These are phyloP conservation scores for Sporothrix dimorphospora DNA, from an alignment of 2,329 filamentous ascomycete genomes.

Conservation along the genomic window DNA sequence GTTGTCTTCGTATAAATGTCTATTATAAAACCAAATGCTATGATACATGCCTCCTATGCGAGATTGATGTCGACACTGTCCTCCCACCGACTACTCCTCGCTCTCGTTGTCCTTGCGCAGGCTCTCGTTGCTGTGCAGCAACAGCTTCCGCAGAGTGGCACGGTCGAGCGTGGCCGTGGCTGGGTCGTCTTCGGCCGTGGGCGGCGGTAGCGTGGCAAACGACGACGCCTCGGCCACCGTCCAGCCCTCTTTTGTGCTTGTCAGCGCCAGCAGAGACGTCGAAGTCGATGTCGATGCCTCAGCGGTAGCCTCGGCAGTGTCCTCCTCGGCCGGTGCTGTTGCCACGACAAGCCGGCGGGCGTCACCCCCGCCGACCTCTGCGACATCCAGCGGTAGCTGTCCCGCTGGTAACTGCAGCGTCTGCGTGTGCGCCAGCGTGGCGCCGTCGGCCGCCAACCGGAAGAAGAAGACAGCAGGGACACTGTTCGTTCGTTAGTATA, in stretches of 20 bases:
- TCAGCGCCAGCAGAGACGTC: slow-evolving; percentile 36
- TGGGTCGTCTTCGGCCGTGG: slow-evolving; percentile 31
- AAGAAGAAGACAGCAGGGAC: slow-evolving; percentile 69
- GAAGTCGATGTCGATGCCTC: slow-evolving; percentile 24
- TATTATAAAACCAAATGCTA: neutral
- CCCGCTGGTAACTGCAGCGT: slow-evolving; percentile 60
- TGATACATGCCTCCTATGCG: neutral
- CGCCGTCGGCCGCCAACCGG: slow-evolving; percentile 51
- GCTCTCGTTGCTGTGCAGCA: slow-evolving; percentile 53
- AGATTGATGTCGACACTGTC: neutral
- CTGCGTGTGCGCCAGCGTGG: slow-evolving; percentile 53
- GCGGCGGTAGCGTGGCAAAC: slow-evolving; percentile 28
- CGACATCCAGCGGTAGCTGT: slow-evolving; percentile 56
- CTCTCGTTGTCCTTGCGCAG: slow-evolving; percentile 51
- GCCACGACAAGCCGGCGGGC: slow-evolving; percentile 20
- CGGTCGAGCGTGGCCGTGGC: slow-evolving; percentile 37
- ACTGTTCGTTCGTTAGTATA: slow-evolving; percentile 44
- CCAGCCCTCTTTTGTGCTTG: slow-evolving; percentile 11
- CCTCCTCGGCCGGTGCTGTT: neutral
- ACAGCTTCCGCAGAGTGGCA: slow-evolving; percentile 45
- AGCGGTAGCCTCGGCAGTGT: neutral
- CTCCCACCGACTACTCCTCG: slow-evolving; percentile 13
- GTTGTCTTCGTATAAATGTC: neutral
- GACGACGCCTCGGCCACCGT: slow-evolving; percentile 30
- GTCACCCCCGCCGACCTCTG: slow-evolving; percentile 27